Evolutionary conservation across 148 eudicot species (phyloP), one percentile per base, ranked within the genome.

Genomic region (Cornus controversa): DNA sequence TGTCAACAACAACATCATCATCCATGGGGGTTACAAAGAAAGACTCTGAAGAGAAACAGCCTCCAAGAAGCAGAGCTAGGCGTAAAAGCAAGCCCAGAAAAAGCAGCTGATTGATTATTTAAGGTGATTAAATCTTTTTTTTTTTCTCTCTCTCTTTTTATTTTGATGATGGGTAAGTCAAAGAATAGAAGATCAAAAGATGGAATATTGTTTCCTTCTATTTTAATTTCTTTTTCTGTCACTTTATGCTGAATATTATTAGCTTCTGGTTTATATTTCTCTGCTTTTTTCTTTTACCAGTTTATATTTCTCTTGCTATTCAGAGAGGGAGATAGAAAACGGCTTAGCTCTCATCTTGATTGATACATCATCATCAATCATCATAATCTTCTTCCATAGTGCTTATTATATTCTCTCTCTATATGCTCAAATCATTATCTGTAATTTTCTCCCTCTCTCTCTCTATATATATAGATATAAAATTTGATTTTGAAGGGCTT

Each of bases 61-160:
- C 73, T 25, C 75, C 79, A 16, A 83, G 80, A 67, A 78, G 84
- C 78, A 79, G 85, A 54, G 82, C 79, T 67, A 31, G 79, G 72
- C 64, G 82, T 14, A 83, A 83, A 68, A 69, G 85, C 78, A 83
- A 83, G 62, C 85, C 85, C 23, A 81, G 82, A 54, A 83, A 83
- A 70, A 83, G 80, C 74, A 71, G 85, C 75, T 76, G 25, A 15
- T 47, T 6, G 28, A 2, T 36, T 58, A 34, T 4, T 24, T 11
- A 50, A 50, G 9, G 20, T 65, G 25, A 58, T 50, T 50, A 34
- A 31, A 29, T 11, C n/a, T 5, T 34, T 31, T 8, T n/a, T 10
- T 23, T 25, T 47, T 2, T 25, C 10, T 11, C 23, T 47, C 6
- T 11, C 2, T 58, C 11, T 58, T 24, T 31, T 37, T 34, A 22